These are phyloP conservation scores for Benincasa hispida DNA, from an alignment of 306 rosid genomes.

Conservation along the genomic window DNA sequence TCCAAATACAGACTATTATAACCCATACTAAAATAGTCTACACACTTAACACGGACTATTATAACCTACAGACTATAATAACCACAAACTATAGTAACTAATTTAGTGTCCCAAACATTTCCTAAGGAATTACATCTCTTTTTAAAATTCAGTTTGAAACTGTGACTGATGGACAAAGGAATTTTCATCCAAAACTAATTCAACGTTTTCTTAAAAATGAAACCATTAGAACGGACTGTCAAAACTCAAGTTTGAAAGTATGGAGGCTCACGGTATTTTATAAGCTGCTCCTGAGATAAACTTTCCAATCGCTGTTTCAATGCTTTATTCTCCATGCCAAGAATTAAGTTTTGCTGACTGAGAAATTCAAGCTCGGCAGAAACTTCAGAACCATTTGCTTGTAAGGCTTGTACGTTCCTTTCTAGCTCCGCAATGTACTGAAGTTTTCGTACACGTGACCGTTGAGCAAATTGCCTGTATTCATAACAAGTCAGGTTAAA, in stretches of 20 bases:
- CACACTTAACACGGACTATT: too few species aligned
- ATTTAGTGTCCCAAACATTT: too few species aligned
- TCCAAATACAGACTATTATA: too few species aligned
- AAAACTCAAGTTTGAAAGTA: background rate
- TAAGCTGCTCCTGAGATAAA: slow-evolving; percentile 57
- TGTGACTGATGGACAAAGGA: background rate
- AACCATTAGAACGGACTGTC: background rate
- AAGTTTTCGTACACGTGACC: slow-evolving; percentile 67
- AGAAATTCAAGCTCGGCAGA: slow-evolving; percentile 70
- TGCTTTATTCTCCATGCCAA: slow-evolving; percentile 69
- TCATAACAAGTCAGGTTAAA: slow-evolving; percentile 11
- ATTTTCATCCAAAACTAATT: background rate
- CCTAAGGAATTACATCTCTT: background rate
- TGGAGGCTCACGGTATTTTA: slow-evolving; percentile 52
- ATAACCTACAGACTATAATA: too few species aligned
- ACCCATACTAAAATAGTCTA: too few species aligned
- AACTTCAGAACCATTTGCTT: slow-evolving; percentile 57
- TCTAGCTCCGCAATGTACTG: slow-evolving; percentile 75
- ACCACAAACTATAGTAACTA: too few species aligned
- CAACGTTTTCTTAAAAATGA: background rate
- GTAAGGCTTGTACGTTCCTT: slow-evolving; percentile 56
- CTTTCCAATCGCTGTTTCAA: slow-evolving; percentile 58
- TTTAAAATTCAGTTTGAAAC: background rate
- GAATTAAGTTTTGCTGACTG: slow-evolving; percentile 58
- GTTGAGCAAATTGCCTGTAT: slow-evolving; percentile 72